phyloP scores from a whole-genome alignment of 371 early-diverging fungal genomes.

The Mycotypha africana region DNA sequence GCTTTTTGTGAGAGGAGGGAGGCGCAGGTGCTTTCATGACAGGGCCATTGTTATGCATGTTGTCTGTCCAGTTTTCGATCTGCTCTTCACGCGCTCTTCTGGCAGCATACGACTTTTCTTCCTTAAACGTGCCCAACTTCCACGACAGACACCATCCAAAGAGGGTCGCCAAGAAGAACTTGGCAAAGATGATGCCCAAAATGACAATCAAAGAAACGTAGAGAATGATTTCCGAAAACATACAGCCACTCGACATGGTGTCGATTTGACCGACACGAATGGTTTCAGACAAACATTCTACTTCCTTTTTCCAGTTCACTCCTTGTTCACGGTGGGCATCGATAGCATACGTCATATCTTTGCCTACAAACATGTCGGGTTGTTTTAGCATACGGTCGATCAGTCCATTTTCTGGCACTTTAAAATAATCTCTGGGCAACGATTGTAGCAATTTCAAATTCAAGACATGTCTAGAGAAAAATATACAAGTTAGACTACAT shows the following conservation, averaged over 20 bases:
- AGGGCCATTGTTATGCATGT: slow-evolving; percentile 36
- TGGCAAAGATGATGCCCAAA: slow-evolving; percentile 57
- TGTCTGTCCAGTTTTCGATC: slow-evolving; percentile 57
- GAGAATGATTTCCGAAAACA: slow-evolving; percentile 59
- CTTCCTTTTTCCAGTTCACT: slow-evolving; percentile 18
- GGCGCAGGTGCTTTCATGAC: slow-evolving; percentile 1
- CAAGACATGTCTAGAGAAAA: slow-evolving; percentile 26
- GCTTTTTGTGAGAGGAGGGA: not conserved
- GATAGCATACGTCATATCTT: slow-evolving; percentile 35
- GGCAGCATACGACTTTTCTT: slow-evolving; percentile 45
- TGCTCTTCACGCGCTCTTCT: slow-evolving; percentile 50
- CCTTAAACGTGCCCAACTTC: slow-evolving; percentile 52
- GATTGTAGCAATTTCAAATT: slow-evolving; percentile 30
- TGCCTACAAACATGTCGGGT: slow-evolving; percentile 19
- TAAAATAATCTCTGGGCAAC: slow-evolving; percentile 23
- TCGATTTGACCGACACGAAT: slow-evolving; percentile 68
- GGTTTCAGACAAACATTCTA: slow-evolving; percentile 54
- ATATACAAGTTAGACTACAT: no score
- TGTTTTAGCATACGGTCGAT: slow-evolving; percentile 19
- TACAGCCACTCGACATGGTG: slow-evolving; percentile 64
- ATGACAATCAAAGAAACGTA: slow-evolving; percentile 59
- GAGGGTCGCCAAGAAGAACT: slow-evolving; percentile 67
- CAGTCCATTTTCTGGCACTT: slow-evolving; percentile 22
- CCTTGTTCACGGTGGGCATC: slow-evolving; percentile 11
- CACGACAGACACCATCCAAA: slow-evolving; percentile 73